These are phyloP conservation scores for Circinella minor DNA, from an alignment of 371 early-diverging fungal species.

Conservation along the genomic window DNA sequence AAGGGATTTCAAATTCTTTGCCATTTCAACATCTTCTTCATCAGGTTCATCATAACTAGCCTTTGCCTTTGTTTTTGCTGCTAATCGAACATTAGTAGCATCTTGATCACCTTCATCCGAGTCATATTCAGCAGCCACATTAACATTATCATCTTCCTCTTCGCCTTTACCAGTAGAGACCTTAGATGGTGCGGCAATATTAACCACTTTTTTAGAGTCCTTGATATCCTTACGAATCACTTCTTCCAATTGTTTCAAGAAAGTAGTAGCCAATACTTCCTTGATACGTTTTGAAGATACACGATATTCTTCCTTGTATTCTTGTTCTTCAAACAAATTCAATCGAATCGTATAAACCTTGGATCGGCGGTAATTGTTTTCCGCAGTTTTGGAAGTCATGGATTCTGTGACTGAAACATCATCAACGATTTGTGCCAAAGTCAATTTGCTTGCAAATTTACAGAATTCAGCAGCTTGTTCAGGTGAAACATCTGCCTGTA, in stretches of 20 bases:
- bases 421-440: constrained; percentile 84
- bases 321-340: constrained; percentile 80
- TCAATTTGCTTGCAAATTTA: constrained; percentile 68
- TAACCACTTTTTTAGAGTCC: constrained; percentile 58
- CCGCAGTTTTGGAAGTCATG: constrained; percentile 52
- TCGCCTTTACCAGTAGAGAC: constrained; percentile 43
- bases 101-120: constrained; percentile 75
- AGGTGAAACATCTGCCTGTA: constrained; percentile 67
- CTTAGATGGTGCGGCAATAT: constrained; percentile 46
- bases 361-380: constrained; percentile 55
- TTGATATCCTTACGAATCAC: constrained; percentile 60
- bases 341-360: constrained; percentile 82
- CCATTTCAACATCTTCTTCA: constrained; percentile 73
- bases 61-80: constrained; percentile 65
- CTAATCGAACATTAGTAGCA: constrained; percentile 66
- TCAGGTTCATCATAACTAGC: constrained; percentile 80
- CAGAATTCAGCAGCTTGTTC: constrained; percentile 66
- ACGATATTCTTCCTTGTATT: constrained; percentile 81
- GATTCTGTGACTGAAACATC: constrained; percentile 77
- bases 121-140: constrained; percentile 40
- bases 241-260: constrained; percentile 76
- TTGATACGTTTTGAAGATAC: constrained; percentile 73
- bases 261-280: constrained; percentile 71
- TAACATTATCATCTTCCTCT: constrained; percentile 52
- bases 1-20: constrained; percentile 31